Evolutionary conservation across 345 rosid genomes (phyloP).

Genomic region (Hibiscus tridactylites): DNA sequence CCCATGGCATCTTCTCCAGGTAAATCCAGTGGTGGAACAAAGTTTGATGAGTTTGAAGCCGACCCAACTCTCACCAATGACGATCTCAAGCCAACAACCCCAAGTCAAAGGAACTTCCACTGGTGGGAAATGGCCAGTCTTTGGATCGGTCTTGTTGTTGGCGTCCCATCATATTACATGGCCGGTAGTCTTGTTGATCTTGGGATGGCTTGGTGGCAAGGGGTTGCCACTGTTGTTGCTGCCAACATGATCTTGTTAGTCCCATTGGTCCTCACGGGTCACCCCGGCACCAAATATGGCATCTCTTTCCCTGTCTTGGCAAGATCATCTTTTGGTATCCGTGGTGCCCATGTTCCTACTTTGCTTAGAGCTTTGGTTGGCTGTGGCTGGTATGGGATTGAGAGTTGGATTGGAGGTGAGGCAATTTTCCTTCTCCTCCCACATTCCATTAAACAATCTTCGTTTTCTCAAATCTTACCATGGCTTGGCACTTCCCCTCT

Average conservation of each 20-base stretch:
- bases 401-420: slow-evolving; percentile 97
- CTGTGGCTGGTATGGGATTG: slow-evolving; percentile 97
- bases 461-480: slow-evolving; percentile 35
- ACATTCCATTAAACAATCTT: slow-evolving; percentile 31
- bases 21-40: slow-evolving; percentile 14
- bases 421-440: slow-evolving; percentile 84
- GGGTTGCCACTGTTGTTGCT: slow-evolving; percentile 69
- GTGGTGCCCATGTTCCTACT: slow-evolving; percentile 79
- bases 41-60: slow-evolving; percentile 25
- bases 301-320: slow-evolving; percentile 85
- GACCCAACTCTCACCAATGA: slow-evolving; percentile 72
- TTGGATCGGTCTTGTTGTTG: slow-evolving; percentile 96
- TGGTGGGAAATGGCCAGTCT: slow-evolving; percentile 83
- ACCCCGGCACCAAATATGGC: slow-evolving; percentile 75
- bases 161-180: slow-evolving; percentile 82
- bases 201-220: slow-evolving; percentile 99
- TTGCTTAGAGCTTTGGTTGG: slow-evolving; percentile 83
- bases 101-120: slow-evolving; percentile 49
- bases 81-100: slow-evolving; percentile 69
- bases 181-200: slow-evolving; percentile 87
- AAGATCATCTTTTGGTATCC: slow-evolving; percentile 77
- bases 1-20: slow-evolving; percentile 27
- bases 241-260: slow-evolving; percentile 65
- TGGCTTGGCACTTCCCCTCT: slow-evolving; percentile 91
- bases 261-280: slow-evolving; percentile 75